Evolutionary conservation across 2,329 filamentous ascomycete genomes (phyloP), one percentile per base, ranked within the genome.

Genomic region (Rhinocladiella similis): DNA sequence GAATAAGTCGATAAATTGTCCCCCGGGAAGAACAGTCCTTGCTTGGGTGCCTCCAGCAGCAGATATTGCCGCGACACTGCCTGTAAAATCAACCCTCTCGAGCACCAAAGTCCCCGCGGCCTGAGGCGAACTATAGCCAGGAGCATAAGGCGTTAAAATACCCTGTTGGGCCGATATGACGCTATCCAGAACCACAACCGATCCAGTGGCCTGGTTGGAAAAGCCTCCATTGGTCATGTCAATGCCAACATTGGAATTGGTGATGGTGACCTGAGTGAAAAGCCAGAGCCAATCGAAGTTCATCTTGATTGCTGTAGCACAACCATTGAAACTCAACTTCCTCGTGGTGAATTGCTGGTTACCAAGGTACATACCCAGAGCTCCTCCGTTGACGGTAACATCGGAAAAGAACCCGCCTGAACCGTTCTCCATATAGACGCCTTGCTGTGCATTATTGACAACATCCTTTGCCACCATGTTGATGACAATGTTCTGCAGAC

Each of bases 401-500:
- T 87, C 84, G 39, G 75, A 77, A 68, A 87, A 76, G 67, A 83
- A 85, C 29, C 83, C 83, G 55, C 81, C 83, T 50, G 81, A 84
- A 27, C 86, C 86, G 66, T 89, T 89, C 68, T 86, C 83, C 68
- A 82, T 77, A 71, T 83, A 82, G 50, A 87, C 77, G 41, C 84
- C 83, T 62, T 79, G 76, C 58, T 87, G 84, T 50, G 80, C 67
- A 56, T 69, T 79, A 64, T 66, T 75, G 41, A 60, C 64, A 61
- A 63, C 74, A 47, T 65, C 84, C 54, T 79, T 77, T 10, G 59
- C 14, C 62, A 79, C 77, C 86, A 90, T 89, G 72, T 86, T 82
- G 77, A 91, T 89, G 63, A 83, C 79, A 47, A 90, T 85, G 74
- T 90, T 90, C 72, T 90, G 85, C 49, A 90, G 74, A 58, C 82